A percentile compares a stretch with the other conserved stretches of the same genome.
These are phyloP conservation scores for Globisporangium abappressorium DNA, from an alignment of 352 stramenopile species.

Conservation along the genomic window DNA sequence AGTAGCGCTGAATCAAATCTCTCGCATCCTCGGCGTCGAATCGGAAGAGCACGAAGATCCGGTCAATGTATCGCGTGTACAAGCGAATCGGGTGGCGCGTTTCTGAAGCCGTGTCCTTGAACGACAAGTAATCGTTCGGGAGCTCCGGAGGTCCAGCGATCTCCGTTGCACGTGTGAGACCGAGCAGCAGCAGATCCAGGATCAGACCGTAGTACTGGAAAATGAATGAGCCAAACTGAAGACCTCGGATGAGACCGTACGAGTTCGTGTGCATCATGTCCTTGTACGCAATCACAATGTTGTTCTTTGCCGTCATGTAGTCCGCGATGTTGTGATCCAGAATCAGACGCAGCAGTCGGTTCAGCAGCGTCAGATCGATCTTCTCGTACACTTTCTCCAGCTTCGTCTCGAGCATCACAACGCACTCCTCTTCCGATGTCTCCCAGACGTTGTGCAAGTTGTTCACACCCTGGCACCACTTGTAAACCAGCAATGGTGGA, in stretches of 20 bases:
- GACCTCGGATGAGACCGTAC: slow-evolving; percentile 97
- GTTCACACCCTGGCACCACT: slow-evolving; percentile 99
- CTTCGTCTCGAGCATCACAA: slow-evolving; percentile 98
- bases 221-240: slow-evolving; percentile 97
- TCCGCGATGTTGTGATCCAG: slow-evolving; percentile 99
- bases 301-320: slow-evolving; percentile 99
- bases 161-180: slow-evolving; percentile 97
- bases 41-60: slow-evolving; percentile 99
- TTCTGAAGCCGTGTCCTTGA: slow-evolving; percentile 97
- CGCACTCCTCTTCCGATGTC: slow-evolving; percentile 97
- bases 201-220: slow-evolving; percentile 99
- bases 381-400: slow-evolving; percentile 99
- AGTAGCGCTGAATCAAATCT: slow-evolving; percentile 98
- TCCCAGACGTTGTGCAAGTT: slow-evolving; percentile 99
- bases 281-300: slow-evolving; percentile 98
- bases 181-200: slow-evolving; percentile 97
- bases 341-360: slow-evolving; percentile 97
- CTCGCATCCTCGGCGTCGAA: slow-evolving; percentile 98
- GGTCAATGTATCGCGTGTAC: slow-evolving; percentile 99
- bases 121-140: slow-evolving; percentile 99
- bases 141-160: slow-evolving; percentile 96
- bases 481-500: slow-evolving; percentile 98
- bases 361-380: slow-evolving; percentile 99
- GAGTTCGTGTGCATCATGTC: slow-evolving; percentile 99
- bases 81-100: slow-evolving; percentile 98